Percentiles rank a stretch among this genome's conserved stretches.
These are phyloP conservation scores for Syzygium syzygioides DNA, from an alignment of 441 rosid species.

Conservation along the genomic window DNA sequence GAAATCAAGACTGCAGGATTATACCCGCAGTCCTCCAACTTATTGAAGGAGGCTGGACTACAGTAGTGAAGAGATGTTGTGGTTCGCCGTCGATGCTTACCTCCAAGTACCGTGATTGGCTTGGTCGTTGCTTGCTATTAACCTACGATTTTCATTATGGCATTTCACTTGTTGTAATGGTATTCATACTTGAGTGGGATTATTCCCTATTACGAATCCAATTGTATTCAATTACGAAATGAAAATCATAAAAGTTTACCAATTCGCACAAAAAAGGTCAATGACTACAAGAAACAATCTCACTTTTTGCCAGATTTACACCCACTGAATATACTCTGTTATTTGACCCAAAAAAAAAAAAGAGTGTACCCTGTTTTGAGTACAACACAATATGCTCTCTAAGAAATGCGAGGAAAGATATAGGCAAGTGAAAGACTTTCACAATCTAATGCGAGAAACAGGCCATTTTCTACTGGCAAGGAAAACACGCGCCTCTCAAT, in stretches of 20 bases:
- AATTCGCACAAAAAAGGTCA: not conserved
- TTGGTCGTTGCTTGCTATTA: not conserved
- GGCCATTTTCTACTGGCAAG: not conserved
- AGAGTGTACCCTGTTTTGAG: not conserved
- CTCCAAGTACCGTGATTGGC: not conserved
- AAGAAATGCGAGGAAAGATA: not conserved
- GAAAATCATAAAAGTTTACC: not conserved
- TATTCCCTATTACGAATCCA: not conserved
- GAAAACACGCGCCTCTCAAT: accelerated
- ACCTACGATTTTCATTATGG: not conserved
- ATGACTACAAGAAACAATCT: not conserved
- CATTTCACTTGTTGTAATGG: not conserved
- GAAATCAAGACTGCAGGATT: not conserved
- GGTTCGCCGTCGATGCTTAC: not conserved
- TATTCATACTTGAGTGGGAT: not conserved
- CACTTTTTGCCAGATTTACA: not conserved
- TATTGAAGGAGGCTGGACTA: not conserved
- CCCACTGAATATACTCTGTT: not conserved
- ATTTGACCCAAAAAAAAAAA: too few relatives aligned
- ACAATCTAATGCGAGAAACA: accelerated
- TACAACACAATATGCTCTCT: not conserved
- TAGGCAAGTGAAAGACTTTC: not conserved
- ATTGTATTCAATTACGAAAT: not conserved
- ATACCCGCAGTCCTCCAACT: not conserved
- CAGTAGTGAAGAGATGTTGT: not conserved